Evolutionary conservation across 148 eudicot species (phyloP).

Genomic region (Camellia granthamiana): DNA sequence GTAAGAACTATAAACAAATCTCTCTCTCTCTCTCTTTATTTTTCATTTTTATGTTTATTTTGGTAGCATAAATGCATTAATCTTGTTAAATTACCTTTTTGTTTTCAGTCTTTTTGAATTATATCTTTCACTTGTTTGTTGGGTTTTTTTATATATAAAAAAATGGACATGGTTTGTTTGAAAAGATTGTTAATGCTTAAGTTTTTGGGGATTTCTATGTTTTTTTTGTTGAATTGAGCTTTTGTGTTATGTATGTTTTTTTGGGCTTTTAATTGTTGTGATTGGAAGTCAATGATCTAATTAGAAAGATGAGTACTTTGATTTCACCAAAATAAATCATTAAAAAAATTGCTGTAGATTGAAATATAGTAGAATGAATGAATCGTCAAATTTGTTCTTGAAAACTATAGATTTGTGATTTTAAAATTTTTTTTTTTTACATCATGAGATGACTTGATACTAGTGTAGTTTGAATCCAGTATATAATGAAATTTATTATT

Average conservation of each 20-base stretch:
- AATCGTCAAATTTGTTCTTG: background rate
- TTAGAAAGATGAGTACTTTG: background rate
- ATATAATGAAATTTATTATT: too few relatives aligned
- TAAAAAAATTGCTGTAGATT: background rate
- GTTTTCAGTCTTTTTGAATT: background rate
- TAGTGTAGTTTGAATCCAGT: too few relatives aligned
- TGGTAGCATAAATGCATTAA: background rate
- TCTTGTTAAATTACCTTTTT: background rate
- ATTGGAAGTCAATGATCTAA: background rate
- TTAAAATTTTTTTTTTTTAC: background rate
- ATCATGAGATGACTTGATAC: too few relatives aligned
- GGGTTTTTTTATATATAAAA: background rate
- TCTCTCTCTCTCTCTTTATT: background rate
- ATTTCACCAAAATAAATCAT: background rate
- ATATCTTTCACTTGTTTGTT: too few relatives aligned
- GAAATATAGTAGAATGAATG: background rate
- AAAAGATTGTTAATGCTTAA: background rate
- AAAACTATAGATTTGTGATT: background rate
- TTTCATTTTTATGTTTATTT: background rate
- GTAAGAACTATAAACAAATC: slow-evolving; percentile 15
- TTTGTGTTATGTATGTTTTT: background rate
- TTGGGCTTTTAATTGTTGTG: background rate
- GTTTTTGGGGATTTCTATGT: background rate
- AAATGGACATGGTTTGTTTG: background rate
- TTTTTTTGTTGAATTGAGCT: background rate